These are phyloP conservation scores for Peronospora tabacina DNA, from an alignment of 352 stramenopile genomes.

Conservation along the genomic window DNA sequence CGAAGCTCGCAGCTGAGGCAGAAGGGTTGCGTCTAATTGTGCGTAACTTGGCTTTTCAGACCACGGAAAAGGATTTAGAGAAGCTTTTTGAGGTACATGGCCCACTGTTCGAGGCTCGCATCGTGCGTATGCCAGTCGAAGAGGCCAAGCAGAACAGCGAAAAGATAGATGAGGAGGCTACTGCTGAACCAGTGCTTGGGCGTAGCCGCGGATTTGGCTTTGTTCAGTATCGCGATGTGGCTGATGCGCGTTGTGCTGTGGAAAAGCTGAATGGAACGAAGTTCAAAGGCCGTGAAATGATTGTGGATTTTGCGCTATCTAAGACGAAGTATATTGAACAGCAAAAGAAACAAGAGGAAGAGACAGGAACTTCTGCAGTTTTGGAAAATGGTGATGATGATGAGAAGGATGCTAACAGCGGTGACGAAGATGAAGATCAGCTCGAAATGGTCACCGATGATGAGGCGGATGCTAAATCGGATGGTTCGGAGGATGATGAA, in stretches of 20 bases:
- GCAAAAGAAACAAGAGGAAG: conserved; percentile 49
- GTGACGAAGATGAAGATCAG: conserved; percentile 40
- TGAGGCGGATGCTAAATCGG: conserved; percentile 23
- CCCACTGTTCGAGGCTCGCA: conserved; percentile 54
- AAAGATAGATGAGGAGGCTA: conserved; percentile 12
- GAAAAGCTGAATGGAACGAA: conserved; percentile 70
- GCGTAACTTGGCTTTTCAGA: conserved; percentile 78
- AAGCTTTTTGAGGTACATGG: conserved; percentile 64
- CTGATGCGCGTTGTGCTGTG: conserved; percentile 53
- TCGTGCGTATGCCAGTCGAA: conserved; percentile 72
- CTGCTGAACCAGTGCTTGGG: conserved; percentile 28
- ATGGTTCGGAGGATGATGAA: conserved; percentile 28
- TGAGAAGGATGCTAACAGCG: conserved; percentile 32
- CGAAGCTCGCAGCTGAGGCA: conserved; percentile 27
- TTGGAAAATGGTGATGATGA: conserved; percentile 26
- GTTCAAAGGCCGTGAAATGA: conserved; percentile 76
- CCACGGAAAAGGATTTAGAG: conserved; percentile 60
- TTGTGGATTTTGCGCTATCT: conserved; percentile 78
- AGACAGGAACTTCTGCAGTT: conserved; percentile 19
- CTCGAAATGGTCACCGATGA: conserved; percentile 47
- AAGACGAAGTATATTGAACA: conserved; percentile 76
- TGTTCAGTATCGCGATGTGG: conserved; percentile 66
- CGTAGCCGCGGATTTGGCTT: conserved; percentile 79
- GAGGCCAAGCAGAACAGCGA: conserved; percentile 27
- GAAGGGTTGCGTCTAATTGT: conserved; percentile 75